Evolutionary conservation across 441 rosid genomes (phyloP).

Genomic region (Adansonia madagascariensis): DNA sequence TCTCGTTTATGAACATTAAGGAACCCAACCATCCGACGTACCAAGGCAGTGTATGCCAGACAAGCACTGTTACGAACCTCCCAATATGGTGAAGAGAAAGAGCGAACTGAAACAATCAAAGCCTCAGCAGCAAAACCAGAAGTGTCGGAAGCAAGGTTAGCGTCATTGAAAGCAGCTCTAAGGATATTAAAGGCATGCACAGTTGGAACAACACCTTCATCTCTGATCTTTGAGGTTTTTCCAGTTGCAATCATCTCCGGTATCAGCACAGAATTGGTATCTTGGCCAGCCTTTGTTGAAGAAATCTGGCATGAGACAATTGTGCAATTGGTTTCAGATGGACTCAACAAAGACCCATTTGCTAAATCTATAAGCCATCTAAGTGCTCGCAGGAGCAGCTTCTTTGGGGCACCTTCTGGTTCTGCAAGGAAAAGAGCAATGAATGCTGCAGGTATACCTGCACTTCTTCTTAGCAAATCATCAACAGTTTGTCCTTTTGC

Average conservation of each 20-base stretch:
- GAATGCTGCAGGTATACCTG: conserved; percentile 99
- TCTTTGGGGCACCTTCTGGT: conserved; percentile 95
- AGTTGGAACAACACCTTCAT: conserved; percentile 92
- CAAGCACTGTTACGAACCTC: conserved; percentile 97
- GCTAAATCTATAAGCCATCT: conserved; percentile 88
- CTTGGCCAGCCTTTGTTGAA: conserved; percentile 36
- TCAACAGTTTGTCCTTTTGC: conserved; percentile 92
- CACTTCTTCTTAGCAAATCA: conserved; percentile 94
- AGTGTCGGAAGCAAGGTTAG: conserved; percentile 92
- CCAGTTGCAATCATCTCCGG: conserved; percentile 47
- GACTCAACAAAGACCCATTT: conserved; percentile 54
- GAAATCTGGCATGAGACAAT: conserved; percentile 34
- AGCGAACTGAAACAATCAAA: conserved; percentile 71
- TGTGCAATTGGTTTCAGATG: conserved; percentile 35
- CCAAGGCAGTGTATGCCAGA: conserved; percentile 87
- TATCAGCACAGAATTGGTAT: conserved; percentile 32
- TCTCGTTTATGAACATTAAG: conserved; percentile 89
- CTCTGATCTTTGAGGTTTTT: conserved; percentile 77
- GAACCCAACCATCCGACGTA: conserved; percentile 91
- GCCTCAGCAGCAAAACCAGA: conserved; percentile 98
- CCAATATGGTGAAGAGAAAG: conserved; percentile 97
- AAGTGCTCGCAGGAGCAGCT: conserved; percentile 85
- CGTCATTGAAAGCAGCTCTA: conserved; percentile 89
- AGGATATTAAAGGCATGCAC: conserved; percentile 97
- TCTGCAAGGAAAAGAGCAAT: conserved; percentile 93